Evolutionary conservation across 331 rosid species (phyloP).

Genomic region (Ulmus americana): DNA sequence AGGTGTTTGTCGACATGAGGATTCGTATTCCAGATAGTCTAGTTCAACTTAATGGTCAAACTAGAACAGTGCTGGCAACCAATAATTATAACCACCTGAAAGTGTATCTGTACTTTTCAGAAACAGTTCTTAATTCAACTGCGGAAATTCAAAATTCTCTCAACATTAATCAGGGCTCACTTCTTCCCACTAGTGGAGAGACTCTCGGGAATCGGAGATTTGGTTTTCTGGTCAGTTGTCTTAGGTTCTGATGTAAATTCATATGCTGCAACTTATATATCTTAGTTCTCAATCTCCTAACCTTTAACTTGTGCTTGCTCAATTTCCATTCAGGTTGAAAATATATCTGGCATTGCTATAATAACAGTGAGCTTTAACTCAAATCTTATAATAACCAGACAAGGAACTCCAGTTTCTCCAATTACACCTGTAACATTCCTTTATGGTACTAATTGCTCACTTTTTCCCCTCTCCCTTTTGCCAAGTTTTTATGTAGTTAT

Average conservation of each 20-base stretch:
- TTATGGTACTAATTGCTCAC: slow-evolving; percentile 44
- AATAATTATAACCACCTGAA: slow-evolving; percentile 46
- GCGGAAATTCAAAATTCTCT: slow-evolving; percentile 51
- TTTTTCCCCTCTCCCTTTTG: background rate
- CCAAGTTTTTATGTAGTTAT: no score
- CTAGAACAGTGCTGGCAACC: slow-evolving; percentile 77
- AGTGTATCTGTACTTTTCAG: slow-evolving; percentile 67
- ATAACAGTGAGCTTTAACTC: slow-evolving; percentile 54
- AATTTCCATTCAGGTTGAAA: slow-evolving; percentile 44
- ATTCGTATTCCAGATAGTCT: slow-evolving; percentile 59
- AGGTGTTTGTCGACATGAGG: slow-evolving; percentile 49
- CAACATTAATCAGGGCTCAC: slow-evolving; percentile 50
- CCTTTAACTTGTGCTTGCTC: slow-evolving; percentile 11
- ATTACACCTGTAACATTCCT: slow-evolving; percentile 69
- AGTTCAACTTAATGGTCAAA: slow-evolving; percentile 55
- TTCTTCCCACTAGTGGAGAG: slow-evolving; percentile 38
- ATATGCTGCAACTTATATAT: slow-evolving; percentile 6
- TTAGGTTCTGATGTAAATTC: slow-evolving; percentile 5
- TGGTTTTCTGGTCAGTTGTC: slow-evolving; percentile 67
- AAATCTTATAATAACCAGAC: slow-evolving; percentile 57
- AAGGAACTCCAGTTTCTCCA: slow-evolving; percentile 70
- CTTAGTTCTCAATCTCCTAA: slow-evolving; percentile 19
- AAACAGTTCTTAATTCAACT: slow-evolving; percentile 71
- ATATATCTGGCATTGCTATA: slow-evolving; percentile 50
- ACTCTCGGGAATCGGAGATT: slow-evolving; percentile 56